phyloP scores from a whole-genome alignment of 495 filamentous ascomycete species.

The Penicillium alfredii region DNA sequence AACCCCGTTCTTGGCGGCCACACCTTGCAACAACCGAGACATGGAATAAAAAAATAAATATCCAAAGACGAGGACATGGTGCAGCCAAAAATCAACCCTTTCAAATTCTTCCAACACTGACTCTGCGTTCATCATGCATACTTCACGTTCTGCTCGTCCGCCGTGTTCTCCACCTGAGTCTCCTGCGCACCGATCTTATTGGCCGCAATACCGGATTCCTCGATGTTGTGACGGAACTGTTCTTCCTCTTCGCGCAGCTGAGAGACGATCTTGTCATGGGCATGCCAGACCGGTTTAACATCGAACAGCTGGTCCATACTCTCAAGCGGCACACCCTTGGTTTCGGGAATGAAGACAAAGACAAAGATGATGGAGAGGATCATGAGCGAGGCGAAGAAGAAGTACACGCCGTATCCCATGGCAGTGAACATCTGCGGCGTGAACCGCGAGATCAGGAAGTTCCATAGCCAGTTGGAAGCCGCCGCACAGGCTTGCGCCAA shows the following conservation, averaged over 20 bases:
- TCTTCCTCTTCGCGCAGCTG: slow-evolving; percentile 32
- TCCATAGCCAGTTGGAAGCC: slow-evolving; percentile 69
- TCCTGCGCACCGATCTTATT: not conserved
- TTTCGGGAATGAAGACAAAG: slow-evolving; percentile 63
- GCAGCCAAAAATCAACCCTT: no score
- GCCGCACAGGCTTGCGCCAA: slow-evolving; percentile 64
- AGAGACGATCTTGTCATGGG: slow-evolving; percentile 35
- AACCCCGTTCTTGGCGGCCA: no score
- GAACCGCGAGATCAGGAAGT: slow-evolving; percentile 67
- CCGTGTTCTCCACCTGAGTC: slow-evolving; percentile 17
- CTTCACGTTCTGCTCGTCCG: not conserved
- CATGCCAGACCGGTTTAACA: slow-evolving; percentile 47
- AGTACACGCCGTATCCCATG: slow-evolving; percentile 68
- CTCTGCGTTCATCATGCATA: not conserved
- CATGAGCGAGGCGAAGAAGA: slow-evolving; percentile 71
- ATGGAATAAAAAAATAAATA: no score
- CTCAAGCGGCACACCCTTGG: slow-evolving; percentile 49
- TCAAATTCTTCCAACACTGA: not conserved
- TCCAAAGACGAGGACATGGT: no score
- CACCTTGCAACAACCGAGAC: no score
- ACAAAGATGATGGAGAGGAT: slow-evolving; percentile 59
- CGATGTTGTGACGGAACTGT: slow-evolving; percentile 30
- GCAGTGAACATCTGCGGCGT: slow-evolving; percentile 67
- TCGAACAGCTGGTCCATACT: slow-evolving; percentile 52
- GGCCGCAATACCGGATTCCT: slow-evolving; percentile 13